Evolutionary conservation across 805 yeast genomes (phyloP).

Genomic region (Pichia kluyveri): DNA sequence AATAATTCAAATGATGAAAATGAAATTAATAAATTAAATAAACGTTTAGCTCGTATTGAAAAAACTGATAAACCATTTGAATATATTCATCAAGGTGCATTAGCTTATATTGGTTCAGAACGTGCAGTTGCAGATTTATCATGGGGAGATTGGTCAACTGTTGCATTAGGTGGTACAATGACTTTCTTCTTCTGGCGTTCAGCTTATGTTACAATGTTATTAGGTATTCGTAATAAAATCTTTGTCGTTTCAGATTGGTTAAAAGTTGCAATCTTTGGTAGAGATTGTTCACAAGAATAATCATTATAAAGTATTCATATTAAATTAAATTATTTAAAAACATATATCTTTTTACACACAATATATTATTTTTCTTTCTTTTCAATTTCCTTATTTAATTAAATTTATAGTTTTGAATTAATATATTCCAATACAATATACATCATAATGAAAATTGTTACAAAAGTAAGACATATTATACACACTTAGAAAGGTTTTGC

Average conservation of each 20-base stretch:
- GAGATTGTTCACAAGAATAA: conserved; percentile 79
- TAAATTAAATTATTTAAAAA: background rate
- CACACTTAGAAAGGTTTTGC: conserved; percentile 70
- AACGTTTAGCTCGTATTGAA: conserved; percentile 31
- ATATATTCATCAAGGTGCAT: conserved; percentile 84
- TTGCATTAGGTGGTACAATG: conserved; percentile 75
- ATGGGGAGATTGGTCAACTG: conserved; percentile 69
- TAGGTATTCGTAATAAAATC: conserved; percentile 80
- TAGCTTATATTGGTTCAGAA: conserved; percentile 91
- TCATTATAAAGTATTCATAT: background rate
- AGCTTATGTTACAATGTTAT: conserved; percentile 88
- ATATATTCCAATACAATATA: too few relatives aligned
- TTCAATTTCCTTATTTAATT: too few relatives aligned
- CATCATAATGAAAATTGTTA: too few relatives aligned
- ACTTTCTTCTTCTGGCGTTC: conserved; percentile 93
- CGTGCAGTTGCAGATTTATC: conserved; percentile 89
- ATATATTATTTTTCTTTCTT: background rate
- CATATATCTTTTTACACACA: background rate
- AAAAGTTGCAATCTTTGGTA: conserved; percentile 80
- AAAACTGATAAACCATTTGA: conserved; percentile 51
- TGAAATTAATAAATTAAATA: conserved; percentile 31
- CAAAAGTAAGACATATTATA: too few relatives aligned
- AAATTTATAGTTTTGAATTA: too few relatives aligned
- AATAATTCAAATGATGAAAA: conserved; percentile 28
- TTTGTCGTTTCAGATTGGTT: conserved; percentile 85